Percentiles rank a stretch among this genome's conserved stretches.
These are phyloP conservation scores for Schrenkiella parvula DNA, from an alignment of 345 rosid species.

Conservation along the genomic window DNA sequence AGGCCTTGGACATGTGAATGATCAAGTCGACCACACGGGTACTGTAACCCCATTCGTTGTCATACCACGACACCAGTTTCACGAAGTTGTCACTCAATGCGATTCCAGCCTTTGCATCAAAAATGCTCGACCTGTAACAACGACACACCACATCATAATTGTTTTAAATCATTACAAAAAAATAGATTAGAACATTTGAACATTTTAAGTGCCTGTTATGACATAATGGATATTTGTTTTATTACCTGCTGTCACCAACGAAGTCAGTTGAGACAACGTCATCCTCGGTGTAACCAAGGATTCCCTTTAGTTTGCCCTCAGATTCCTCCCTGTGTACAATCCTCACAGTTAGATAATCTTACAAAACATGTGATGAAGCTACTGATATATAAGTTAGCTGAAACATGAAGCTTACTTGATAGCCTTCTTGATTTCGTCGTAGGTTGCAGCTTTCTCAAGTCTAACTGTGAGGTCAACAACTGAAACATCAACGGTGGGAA, in stretches of 20 bases:
- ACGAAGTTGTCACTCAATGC: slow-evolving; percentile 57
- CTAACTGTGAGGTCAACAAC: slow-evolving; percentile 82
- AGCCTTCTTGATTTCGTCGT: slow-evolving; percentile 63
- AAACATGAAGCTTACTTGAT: slow-evolving; percentile 44
- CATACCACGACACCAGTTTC: slow-evolving; percentile 71
- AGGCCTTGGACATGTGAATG: slow-evolving; percentile 40
- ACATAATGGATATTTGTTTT: neutral
- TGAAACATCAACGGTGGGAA: slow-evolving; percentile 76
- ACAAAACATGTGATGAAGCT: neutral
- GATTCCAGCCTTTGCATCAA: slow-evolving; percentile 87
- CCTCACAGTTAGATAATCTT: neutral
- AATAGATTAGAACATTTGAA: neutral
- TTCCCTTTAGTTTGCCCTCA: slow-evolving; percentile 70
- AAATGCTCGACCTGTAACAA: slow-evolving; percentile 61
- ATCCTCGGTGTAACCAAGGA: slow-evolving; percentile 71
- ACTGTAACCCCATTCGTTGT: slow-evolving; percentile 86
- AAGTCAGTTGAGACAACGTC: slow-evolving; percentile 79
- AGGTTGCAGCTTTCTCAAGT: slow-evolving; percentile 58
- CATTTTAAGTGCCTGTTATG: neutral
- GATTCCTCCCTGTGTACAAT: slow-evolving; percentile 54
- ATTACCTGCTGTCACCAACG: slow-evolving; percentile 70
- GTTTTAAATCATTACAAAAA: neutral
- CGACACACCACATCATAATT: neutral
- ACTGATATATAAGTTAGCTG: neutral
- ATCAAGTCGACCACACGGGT: slow-evolving; percentile 67